phyloP scores from a whole-genome alignment of 2,329 filamentous ascomycete species.

The Aspergillus fructus region DNA sequence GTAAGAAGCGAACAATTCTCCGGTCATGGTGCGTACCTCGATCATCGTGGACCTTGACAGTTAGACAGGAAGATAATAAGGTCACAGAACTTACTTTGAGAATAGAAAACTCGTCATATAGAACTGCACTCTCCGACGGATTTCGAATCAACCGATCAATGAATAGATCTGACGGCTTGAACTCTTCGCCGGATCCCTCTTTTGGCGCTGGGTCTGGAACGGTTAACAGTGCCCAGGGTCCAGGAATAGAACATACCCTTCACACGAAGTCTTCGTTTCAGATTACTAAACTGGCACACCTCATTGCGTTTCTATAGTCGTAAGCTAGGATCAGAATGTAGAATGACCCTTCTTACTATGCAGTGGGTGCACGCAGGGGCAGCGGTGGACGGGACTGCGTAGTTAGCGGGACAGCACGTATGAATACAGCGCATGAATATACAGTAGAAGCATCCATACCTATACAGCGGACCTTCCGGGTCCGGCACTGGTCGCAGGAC shows the following conservation, averaged over 20 bases:
- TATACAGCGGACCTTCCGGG: slow-evolving; percentile 4
- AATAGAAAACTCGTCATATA: neutral
- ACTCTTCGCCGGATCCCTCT: neutral
- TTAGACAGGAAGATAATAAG: neutral
- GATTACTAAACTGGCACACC: neutral
- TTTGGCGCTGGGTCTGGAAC: neutral
- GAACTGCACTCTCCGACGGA: neutral
- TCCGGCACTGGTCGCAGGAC: slow-evolving; percentile 5
- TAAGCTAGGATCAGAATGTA: neutral
- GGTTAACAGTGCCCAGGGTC: neutral
- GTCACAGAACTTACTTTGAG: neutral
- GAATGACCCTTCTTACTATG: neutral
- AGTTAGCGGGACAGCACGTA: neutral
- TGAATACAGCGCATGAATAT: neutral
- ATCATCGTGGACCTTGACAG: neutral
- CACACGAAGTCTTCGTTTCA: neutral
- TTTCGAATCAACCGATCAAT: neutral
- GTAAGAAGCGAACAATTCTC: neutral
- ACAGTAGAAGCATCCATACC: neutral
- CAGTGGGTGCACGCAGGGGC: neutral
- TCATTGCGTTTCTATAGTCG: neutral
- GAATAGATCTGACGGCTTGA: neutral
- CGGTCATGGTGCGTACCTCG: neutral
- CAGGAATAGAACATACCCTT: neutral
- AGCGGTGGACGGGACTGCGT: neutral